Percentiles rank a stretch among this genome's conserved stretches.
Evolutionary conservation across 129 eudicot species (phyloP).

Genomic region (Ambrosia trifida): DNA sequence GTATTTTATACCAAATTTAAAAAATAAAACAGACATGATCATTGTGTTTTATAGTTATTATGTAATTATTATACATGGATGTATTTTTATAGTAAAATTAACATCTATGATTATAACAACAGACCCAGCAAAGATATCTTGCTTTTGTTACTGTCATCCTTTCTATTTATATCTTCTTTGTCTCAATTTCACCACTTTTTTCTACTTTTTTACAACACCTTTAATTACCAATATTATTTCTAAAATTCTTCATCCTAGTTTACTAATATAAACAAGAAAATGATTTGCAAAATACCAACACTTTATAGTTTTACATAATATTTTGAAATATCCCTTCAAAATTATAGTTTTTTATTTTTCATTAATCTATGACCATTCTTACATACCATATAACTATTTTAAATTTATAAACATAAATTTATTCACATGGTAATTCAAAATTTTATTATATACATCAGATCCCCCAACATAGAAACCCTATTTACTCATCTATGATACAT

Average conservation of each 20-base stretch:
- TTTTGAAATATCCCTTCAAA: not conserved
- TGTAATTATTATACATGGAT: conserved; percentile 7
- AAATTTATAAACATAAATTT: not conserved
- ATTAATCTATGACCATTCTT: not conserved
- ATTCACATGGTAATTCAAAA: not conserved
- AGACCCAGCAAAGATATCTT: conserved; percentile 37
- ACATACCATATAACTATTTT: not conserved
- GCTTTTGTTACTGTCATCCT: conserved; percentile 37
- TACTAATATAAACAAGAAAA: no score
- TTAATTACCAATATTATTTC: not conserved
- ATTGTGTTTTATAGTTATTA: not conserved
- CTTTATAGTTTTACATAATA: not conserved
- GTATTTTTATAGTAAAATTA: not conserved
- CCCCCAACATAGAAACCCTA: no score
- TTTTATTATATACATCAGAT: not conserved
- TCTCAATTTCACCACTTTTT: conserved; percentile 14
- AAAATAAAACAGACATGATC: no score
- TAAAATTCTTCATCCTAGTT: no score
- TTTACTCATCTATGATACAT: no score
- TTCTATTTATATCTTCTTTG: conserved; percentile 28
- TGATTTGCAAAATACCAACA: no score
- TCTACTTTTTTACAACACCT: not conserved
- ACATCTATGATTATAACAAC: conserved; percentile 17
- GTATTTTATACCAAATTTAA: no score
- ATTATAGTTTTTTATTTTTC: no score